Percentiles rank a stretch among this genome's conserved stretches.
phyloP scores from a whole-genome alignment of 179 eudicot species.

The Beta corolliflora region DNA sequence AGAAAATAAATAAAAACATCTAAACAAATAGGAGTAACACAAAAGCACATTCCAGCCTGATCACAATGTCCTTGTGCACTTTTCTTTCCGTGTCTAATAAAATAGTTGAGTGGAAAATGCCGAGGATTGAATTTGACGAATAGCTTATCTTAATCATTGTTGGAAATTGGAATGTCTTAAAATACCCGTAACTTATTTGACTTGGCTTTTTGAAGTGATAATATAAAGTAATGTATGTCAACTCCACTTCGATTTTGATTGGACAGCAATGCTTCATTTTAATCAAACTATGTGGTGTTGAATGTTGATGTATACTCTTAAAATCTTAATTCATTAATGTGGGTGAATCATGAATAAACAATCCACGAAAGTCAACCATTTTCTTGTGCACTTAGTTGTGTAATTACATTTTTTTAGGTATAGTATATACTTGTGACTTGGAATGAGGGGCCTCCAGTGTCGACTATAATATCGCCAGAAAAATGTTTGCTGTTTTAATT shows the following conservation, averaged over 20 bases:
- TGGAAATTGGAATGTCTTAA: conserved; percentile 6
- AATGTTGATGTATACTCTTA: not conserved
- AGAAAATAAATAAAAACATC: too few relatives aligned
- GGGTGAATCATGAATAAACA: conserved; percentile 8
- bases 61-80: too few relatives aligned
- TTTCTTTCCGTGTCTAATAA: not conserved
- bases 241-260: conserved; percentile 21
- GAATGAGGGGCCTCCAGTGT: not conserved
- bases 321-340: not conserved
- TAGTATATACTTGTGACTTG: not conserved
- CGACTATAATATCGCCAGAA: not conserved
- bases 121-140: not conserved
- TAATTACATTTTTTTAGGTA: conserved; percentile 16
- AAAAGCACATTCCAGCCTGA: not conserved
- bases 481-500: not conserved
- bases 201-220: conserved; percentile 27
- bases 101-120: not conserved
- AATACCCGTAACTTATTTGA: conserved; percentile 12
- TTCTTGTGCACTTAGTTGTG: conserved; percentile 8
- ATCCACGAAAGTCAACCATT: conserved; percentile 17
- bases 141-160: not conserved
- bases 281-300: conserved; percentile 17
- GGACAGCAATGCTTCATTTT: conserved; percentile 8
- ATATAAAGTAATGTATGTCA: conserved; percentile 29
- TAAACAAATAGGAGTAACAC: not conserved